These are phyloP conservation scores for Emergomyces orientalis DNA, from an alignment of 2,329 filamentous ascomycete genomes.

Conservation along the genomic window DNA sequence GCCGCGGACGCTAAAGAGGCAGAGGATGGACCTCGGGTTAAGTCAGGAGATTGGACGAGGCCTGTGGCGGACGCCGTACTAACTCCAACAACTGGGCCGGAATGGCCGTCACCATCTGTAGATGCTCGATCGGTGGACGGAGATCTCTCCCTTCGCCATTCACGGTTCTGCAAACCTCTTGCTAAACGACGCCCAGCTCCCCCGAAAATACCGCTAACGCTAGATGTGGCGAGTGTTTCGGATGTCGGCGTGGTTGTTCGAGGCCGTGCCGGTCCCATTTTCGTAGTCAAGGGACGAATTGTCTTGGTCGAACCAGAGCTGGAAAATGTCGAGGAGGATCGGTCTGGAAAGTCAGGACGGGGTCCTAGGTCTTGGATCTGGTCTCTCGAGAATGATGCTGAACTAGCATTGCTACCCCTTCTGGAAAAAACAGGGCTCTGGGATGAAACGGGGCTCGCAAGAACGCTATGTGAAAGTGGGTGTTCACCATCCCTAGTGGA, in stretches of 20 bases:
- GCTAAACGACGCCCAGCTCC: slow-evolving; percentile 32
- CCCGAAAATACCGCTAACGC: slow-evolving; percentile 32
- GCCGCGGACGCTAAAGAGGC: slow-evolving; percentile 2
- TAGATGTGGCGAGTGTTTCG: slow-evolving; percentile 25
- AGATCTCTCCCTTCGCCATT: slow-evolving; percentile 29
- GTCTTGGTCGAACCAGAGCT: slow-evolving; percentile 40
- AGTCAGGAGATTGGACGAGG: slow-evolving; percentile 33
- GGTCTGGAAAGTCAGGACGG: slow-evolving; percentile 33
- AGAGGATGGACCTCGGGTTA: slow-evolving; percentile 23
- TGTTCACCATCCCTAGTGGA: slow-evolving; percentile 52
- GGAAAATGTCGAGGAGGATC: slow-evolving; percentile 37
- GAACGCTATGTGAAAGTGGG: slow-evolving; percentile 65
- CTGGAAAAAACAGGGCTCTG: slow-evolving; percentile 33
- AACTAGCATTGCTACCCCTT: slow-evolving; percentile 12
- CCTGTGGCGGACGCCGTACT: slow-evolving; percentile 38
- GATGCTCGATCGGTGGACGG: slow-evolving; percentile 28
- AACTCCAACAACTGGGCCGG: slow-evolving; percentile 37
- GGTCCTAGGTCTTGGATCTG: slow-evolving; percentile 20
- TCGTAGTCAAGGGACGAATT: slow-evolving; percentile 29
- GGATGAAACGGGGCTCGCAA: slow-evolving; percentile 54
- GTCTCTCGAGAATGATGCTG: slow-evolving; percentile 9
- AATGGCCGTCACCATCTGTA: slow-evolving; percentile 29
- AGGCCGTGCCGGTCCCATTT: slow-evolving; percentile 18
- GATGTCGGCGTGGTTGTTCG: slow-evolving; percentile 23
- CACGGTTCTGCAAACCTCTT: slow-evolving; percentile 28